A percentile compares a stretch with the other conserved stretches of the same genome.
These are phyloP conservation scores for Pseudogymnoascus sp. DNA, from an alignment of 2,329 filamentous ascomycete species.

Conservation along the genomic window DNA sequence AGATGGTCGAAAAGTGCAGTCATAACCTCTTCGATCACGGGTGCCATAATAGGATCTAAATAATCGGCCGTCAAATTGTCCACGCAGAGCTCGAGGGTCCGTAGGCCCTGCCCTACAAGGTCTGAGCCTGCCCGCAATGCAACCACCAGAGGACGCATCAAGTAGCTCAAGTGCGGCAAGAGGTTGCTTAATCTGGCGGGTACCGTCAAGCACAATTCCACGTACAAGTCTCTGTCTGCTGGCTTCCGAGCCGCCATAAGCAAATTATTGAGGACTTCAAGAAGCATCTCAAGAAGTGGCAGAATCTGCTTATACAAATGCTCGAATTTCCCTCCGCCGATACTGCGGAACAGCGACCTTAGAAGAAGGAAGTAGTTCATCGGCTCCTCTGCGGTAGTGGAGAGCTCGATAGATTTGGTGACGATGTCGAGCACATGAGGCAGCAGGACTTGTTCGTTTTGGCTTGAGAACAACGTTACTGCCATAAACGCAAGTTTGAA, in stretches of 20 bases:
- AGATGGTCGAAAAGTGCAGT: constrained; percentile 94
- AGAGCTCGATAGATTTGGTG: constrained; percentile 92
- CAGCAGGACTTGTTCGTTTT: constrained; percentile 91
- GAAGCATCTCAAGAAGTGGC: constrained; percentile 89
- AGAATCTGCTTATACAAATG: constrained; percentile 97
- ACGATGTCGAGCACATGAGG: constrained; percentile 97
- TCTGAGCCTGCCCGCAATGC: constrained; percentile 86
- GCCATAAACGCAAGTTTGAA: constrained; percentile 99
- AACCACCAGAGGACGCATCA: constrained; percentile 97
- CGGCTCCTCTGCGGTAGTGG: constrained; percentile 89
- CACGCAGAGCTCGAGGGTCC: constrained; percentile 92
- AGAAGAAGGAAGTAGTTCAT: constrained; percentile 98
- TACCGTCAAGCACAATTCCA: constrained; percentile 93
- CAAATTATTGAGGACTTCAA: constrained; percentile 94
- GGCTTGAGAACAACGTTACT: constrained; percentile 85
- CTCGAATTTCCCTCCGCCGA: constrained; percentile 94
- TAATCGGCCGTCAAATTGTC: constrained; percentile 98
- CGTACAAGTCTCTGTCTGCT: constrained; percentile 87
- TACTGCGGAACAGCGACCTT: constrained; percentile 87
- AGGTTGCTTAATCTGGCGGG: constrained; percentile 91
- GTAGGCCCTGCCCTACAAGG: constrained; percentile 84
- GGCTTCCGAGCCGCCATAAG: constrained; percentile 85
- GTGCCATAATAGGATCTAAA: constrained; percentile 96
- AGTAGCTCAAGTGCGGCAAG: constrained; percentile 85
- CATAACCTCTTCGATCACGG: constrained; percentile 98